Percentiles rank a stretch among this genome's conserved stretches.
Evolutionary conservation across 768 basidiomycete species (phyloP).

Genomic region (Boletus coccyginus): DNA sequence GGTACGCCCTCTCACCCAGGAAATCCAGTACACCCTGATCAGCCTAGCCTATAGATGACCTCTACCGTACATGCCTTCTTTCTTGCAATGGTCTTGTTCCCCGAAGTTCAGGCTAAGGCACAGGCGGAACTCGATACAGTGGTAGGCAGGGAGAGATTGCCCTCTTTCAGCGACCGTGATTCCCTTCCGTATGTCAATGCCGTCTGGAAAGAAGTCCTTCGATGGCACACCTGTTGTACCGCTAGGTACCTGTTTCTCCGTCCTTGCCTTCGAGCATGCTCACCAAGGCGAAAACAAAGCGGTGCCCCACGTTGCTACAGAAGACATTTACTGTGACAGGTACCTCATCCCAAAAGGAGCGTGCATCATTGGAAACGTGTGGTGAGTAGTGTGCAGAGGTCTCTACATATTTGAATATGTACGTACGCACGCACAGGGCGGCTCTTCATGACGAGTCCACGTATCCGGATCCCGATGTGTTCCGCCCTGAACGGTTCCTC

Average conservation of each 20-base stretch:
- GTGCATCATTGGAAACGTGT: constrained; percentile 18
- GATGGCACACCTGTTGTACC: constrained; percentile 23
- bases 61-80: constrained; percentile 22
- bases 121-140: constrained; percentile 24
- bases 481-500: constrained; percentile 36
- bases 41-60: constrained; percentile 1
- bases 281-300: neutral
- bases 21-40: constrained; percentile 27
- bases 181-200: constrained; percentile 27
- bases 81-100: constrained; percentile 23
- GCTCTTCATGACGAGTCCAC: constrained; percentile 48
- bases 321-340: constrained; percentile 18
- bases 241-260: constrained; percentile 19
- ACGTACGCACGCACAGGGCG: constrained; percentile 33
- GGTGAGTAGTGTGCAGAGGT: constrained; percentile 14
- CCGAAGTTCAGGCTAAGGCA: constrained; percentile 23
- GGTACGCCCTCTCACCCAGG: neutral
- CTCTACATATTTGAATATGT: neutral
- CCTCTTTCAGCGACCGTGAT: constrained; percentile 19
- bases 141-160: constrained; percentile 20
- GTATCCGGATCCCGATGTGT: constrained; percentile 32
- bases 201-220: constrained; percentile 22
- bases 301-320: constrained; percentile 12
- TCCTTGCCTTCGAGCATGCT: constrained; percentile 8
- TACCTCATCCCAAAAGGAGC: constrained; percentile 25